Evolutionary conservation across 768 basidiomycete genomes (phyloP).

Genomic region (Stropharia rugosoannulata): DNA sequence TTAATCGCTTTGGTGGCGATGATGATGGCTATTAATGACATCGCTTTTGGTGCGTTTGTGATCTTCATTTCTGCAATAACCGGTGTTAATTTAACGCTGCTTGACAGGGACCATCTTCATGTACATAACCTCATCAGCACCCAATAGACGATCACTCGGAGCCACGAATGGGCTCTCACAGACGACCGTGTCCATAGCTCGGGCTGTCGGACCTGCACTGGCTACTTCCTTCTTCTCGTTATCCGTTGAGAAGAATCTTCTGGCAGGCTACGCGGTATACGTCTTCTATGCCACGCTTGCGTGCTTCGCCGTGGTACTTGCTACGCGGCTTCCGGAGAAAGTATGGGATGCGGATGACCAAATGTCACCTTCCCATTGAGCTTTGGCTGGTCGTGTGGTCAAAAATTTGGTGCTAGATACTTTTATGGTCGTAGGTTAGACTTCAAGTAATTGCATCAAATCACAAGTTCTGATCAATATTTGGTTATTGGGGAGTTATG

Average conservation of each 20-base stretch:
- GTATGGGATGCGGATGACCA: conserved; percentile 28
- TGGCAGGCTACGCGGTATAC: conserved; percentile 49
- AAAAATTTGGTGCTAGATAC: no score
- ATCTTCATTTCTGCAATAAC: not conserved
- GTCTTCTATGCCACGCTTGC: conserved; percentile 32
- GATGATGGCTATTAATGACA: conserved; percentile 39
- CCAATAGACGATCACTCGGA: conserved; percentile 48
- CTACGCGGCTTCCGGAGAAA: conserved; percentile 33
- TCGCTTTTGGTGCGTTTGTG: conserved; percentile 40
- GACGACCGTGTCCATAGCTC: conserved; percentile 41
- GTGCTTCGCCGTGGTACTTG: conserved; percentile 29
- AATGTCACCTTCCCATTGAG: not conserved
- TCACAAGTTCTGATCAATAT: no score
- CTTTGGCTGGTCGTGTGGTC: no score
- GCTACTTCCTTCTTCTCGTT: conserved; percentile 53
- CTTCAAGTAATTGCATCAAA: no score
- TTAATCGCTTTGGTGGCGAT: conserved; percentile 29
- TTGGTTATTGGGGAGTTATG: no score
- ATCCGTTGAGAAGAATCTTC: conserved; percentile 45
- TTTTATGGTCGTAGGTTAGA: no score
- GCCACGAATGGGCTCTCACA: conserved; percentile 51
- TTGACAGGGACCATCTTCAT: conserved; percentile 46
- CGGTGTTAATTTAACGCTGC: not conserved
- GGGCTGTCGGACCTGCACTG: conserved; percentile 48
- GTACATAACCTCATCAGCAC: conserved; percentile 48